Conservation (phyloP, 768 basidiomycete genomes). For the Coprinopsis marcescibilis region DNA sequence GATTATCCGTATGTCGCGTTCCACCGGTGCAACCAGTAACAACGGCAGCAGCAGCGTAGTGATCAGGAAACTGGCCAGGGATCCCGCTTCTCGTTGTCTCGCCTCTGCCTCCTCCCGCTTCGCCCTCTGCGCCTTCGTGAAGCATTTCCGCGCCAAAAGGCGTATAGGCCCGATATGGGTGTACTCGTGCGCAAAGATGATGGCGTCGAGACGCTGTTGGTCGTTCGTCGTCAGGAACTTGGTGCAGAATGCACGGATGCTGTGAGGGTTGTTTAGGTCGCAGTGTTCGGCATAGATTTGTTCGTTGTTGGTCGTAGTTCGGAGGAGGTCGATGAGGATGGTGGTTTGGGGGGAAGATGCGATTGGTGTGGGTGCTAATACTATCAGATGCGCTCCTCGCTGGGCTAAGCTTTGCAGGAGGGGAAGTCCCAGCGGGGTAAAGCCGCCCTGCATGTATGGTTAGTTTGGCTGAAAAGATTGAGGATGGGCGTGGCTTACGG, state of each 20-base stretch:
- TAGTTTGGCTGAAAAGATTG: slow-evolving; percentile 4
- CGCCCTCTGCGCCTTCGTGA: slow-evolving; percentile 11
- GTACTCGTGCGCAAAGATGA: slow-evolving; percentile 78
- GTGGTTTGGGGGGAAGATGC: slow-evolving; percentile 46
- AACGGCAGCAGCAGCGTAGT: slow-evolving; percentile 74
- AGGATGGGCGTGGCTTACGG: slow-evolving; percentile 37
- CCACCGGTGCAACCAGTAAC: slow-evolving; percentile 76
- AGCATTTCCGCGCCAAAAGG: too few species aligned
- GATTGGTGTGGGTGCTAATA: slow-evolving; percentile 57
- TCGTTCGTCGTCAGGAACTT: slow-evolving; percentile 61
- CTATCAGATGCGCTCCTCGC: slow-evolving; percentile 76
- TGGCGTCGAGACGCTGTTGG: slow-evolving; percentile 68
- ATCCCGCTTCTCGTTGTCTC: slow-evolving; percentile 40
- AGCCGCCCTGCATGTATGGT: slow-evolving; percentile 49
- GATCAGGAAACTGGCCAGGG: slow-evolving; percentile 72
- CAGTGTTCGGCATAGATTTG: slow-evolving; percentile 77
- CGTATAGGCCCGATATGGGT: slow-evolving; percentile 47
- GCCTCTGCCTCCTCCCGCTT: slow-evolving; percentile 18
- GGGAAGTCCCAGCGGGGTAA: slow-evolving; percentile 68
- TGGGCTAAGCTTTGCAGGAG: slow-evolving; percentile 60
- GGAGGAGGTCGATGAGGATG: slow-evolving; percentile 62
- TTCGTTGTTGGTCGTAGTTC: slow-evolving; percentile 66
- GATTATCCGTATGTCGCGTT: slow-evolving; percentile 87
- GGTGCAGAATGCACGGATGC: slow-evolving; percentile 65
- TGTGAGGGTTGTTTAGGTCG: slow-evolving; percentile 58